phyloP scores from a whole-genome alignment of 2,329 filamentous ascomycete genomes.

The Calycina herbarum region DNA sequence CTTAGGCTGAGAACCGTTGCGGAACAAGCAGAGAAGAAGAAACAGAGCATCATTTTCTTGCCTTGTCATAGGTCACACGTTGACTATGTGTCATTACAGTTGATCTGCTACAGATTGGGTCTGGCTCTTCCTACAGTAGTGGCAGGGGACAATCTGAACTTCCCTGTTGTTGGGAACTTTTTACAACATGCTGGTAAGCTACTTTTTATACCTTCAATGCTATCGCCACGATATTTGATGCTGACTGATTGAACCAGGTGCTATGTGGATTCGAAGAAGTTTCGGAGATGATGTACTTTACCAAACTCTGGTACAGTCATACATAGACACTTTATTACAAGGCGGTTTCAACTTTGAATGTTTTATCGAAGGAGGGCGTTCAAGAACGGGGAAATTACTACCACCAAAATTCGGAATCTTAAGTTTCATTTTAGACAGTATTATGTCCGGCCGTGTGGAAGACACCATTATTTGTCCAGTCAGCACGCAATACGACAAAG shows the following conservation, averaged over 20 bases:
- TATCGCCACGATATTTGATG: neutral
- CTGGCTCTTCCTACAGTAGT: constrained; percentile 88
- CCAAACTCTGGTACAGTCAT: constrained; percentile 88
- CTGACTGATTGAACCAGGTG: constrained; percentile 47
- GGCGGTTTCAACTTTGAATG: constrained; percentile 95
- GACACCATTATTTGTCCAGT: constrained; percentile 95
- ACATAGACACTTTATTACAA: constrained; percentile 89
- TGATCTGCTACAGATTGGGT: constrained; percentile 93
- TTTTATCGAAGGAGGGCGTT: constrained; percentile 94
- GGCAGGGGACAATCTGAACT: constrained; percentile 93
- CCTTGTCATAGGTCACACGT: constrained; percentile 94
- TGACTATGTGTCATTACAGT: constrained; percentile 91
- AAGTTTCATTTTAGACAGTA: constrained; percentile 85
- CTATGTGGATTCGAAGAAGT: constrained; percentile 92
- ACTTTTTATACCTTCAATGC: neutral
- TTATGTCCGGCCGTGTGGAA: constrained; percentile 82
- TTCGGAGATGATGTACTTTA: constrained; percentile 94
- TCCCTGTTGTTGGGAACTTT: constrained; percentile 85
- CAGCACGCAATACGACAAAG: constrained; percentile 97
- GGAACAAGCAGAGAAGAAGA: constrained; percentile 77
- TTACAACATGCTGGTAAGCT: constrained; percentile 78
- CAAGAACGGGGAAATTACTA: constrained; percentile 88
- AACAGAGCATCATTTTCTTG: constrained; percentile 93
- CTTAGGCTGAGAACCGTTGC: constrained; percentile 79
- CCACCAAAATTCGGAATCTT: constrained; percentile 95